Evolutionary conservation across 2,329 filamentous ascomycete genomes (phyloP).

Genomic region (Amauroascus verrucosus): DNA sequence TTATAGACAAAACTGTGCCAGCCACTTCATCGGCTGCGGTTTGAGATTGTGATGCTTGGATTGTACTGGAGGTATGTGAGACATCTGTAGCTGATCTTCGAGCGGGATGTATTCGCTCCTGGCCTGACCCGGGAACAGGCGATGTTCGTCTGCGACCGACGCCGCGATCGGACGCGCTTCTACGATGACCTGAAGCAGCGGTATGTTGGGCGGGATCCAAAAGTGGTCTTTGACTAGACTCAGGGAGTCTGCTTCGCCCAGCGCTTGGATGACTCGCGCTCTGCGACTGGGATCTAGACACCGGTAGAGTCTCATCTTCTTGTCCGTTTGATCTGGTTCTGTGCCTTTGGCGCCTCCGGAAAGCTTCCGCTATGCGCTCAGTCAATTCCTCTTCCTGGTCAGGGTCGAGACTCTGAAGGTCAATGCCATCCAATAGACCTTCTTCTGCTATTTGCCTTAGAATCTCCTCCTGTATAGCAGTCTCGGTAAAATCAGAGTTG

Average conservation of each 20-base stretch:
- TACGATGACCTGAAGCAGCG: constrained; percentile 23
- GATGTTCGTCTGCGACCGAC: constrained; percentile 27
- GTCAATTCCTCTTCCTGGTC: constrained; percentile 81
- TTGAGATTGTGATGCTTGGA: background rate
- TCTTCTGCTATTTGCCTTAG: constrained; percentile 81
- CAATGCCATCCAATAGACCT: constrained; percentile 75
- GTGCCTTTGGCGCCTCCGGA: constrained; percentile 57
- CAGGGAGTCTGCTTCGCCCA: background rate
- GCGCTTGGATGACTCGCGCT: background rate
- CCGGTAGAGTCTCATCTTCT: background rate
- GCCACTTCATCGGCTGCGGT: background rate
- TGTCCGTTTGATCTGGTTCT: constrained; percentile 18
- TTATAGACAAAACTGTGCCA: background rate
- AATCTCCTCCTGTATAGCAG: constrained; percentile 74
- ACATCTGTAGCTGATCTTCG: constrained; percentile 5
- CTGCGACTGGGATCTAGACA: background rate
- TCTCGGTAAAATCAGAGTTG: constrained; percentile 60
- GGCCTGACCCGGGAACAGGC: constrained; percentile 13
- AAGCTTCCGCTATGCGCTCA: constrained; percentile 80
- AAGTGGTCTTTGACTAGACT: constrained; percentile 22
- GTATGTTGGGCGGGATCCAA: constrained; percentile 24
- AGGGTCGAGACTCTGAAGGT: constrained; percentile 76
- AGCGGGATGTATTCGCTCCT: constrained; percentile 4
- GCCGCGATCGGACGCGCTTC: constrained; percentile 30
- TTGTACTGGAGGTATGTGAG: background rate